Percentiles rank a stretch among this genome's conserved stretches.
Evolutionary conservation across 106 monocot genomes (phyloP).

Genomic region (Vanilla planifolia): DNA sequence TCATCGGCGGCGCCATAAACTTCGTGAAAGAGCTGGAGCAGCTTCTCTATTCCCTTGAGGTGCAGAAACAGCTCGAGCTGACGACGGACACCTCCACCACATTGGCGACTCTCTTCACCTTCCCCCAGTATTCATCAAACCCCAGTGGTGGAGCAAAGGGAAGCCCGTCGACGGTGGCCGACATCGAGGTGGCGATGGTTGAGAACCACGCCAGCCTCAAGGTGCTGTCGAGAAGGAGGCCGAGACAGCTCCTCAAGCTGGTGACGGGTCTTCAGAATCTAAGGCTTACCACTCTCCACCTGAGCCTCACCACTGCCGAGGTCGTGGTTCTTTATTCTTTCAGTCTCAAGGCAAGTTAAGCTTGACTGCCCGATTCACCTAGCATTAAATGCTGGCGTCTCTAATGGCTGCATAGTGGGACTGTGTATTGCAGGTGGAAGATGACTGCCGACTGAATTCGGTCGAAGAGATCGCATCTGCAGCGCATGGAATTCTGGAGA

Average conservation of each 20-base stretch:
- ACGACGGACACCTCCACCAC: conserved; percentile 1
- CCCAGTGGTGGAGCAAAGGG: not conserved
- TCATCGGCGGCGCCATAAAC: conserved; percentile 71
- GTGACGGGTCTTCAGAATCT: conserved; percentile 15
- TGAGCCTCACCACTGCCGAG: conserved; percentile 15
- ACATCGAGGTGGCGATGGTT: conserved; percentile 29
- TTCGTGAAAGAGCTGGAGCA: conserved; percentile 80
- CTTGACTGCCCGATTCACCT: too few species aligned
- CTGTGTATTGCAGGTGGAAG: conserved; percentile 47
- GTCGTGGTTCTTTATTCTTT: conserved; percentile 21
- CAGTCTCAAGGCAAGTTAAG: conserved; percentile 31
- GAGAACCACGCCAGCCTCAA: conserved; percentile 35
- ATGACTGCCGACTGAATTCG: conserved; percentile 50
- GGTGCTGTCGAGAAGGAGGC: conserved; percentile 10
- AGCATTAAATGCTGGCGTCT: not conserved
- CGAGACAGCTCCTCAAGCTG: conserved; percentile 24
- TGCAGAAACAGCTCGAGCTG: conserved; percentile 25
- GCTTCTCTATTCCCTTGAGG: conserved; percentile 58
- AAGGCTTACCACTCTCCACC: conserved; percentile 19
- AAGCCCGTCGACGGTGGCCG: not conserved
- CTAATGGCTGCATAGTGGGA: not conserved
- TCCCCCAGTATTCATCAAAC: conserved; percentile 27
- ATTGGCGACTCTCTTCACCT: conserved; percentile 28
- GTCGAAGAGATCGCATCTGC: conserved; percentile 60
- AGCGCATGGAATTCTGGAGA: conserved; percentile 43